phyloP scores from a whole-genome alignment of 2,329 filamentous ascomycete genomes.

The Microsporum audouinii region DNA sequence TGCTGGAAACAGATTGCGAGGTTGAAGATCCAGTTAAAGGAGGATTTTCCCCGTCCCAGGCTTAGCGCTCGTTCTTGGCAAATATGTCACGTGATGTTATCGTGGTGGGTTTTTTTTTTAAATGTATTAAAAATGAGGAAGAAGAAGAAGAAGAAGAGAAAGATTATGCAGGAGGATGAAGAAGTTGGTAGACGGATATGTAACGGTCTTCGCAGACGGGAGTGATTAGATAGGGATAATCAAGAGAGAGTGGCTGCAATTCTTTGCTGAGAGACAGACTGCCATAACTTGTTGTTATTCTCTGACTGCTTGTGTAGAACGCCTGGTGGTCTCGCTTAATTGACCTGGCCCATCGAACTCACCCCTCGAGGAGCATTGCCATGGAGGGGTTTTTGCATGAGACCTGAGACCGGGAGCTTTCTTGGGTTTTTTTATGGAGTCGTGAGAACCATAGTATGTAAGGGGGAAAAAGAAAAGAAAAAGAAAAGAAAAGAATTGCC shows the following conservation, averaged over 20 bases:
- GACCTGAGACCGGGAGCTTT: neutral
- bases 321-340: neutral
- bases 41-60: slow-evolving; percentile 31
- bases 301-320: neutral
- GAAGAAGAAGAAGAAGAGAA: neutral
- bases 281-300: neutral
- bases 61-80: slow-evolving; percentile 19
- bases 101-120: slow-evolving; percentile 11
- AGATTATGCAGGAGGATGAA: neutral
- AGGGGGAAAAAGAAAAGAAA: neutral
- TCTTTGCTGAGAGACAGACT: neutral
- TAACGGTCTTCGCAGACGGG: neutral
- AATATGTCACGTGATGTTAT: slow-evolving; percentile 28
- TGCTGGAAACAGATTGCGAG: slow-evolving; percentile 18
- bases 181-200: neutral
- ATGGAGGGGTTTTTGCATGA: neutral
- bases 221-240: neutral
- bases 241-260: neutral
- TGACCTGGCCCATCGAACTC: neutral
- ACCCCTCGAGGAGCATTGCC: neutral
- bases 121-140: neutral
- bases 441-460: too few species aligned
- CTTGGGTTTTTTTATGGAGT: neutral
- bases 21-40: slow-evolving; percentile 18
- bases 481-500: neutral